Conservation (phyloP, 768 basidiomycete genomes). For the Mrakia frigida region DNA sequence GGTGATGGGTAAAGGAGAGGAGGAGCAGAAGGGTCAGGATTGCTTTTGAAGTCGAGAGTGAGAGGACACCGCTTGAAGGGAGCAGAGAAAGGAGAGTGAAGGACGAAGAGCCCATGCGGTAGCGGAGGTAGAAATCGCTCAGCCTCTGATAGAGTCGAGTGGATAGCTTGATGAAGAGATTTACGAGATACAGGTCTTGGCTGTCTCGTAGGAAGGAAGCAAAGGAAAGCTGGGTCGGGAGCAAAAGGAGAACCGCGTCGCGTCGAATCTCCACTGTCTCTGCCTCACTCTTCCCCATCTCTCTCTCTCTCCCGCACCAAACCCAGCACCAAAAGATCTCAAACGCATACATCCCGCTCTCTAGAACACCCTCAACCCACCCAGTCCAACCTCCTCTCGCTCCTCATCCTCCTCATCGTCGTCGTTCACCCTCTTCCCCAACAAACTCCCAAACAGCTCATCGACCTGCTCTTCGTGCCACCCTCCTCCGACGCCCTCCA, state of each 20-base stretch:
- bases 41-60: no score
- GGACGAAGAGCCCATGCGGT: no score
- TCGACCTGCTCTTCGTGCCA: slow-evolving; percentile 98
- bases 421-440: slow-evolving; percentile 52
- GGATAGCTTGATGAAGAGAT: no score
- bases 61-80: no score
- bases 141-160: no score
- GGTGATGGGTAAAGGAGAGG: no score
- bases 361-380: slow-evolving; percentile 31
- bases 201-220: no score
- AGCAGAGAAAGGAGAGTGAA: no score
- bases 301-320: not conserved
- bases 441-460: slow-evolving; percentile 80
- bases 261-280: not conserved
- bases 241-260: not conserved
- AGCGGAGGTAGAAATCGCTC: no score
- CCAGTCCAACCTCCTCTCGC: slow-evolving; percentile 6
- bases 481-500: slow-evolving; percentile 47
- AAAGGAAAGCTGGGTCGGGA: no score
- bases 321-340: not conserved
- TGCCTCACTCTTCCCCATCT: not conserved
- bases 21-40: no score
- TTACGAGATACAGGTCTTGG: no score
- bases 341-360: not conserved
- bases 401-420: slow-evolving; percentile 35